These are phyloP conservation scores for Candida sonorensis DNA, from an alignment of 805 yeast genomes.

Conservation along the genomic window DNA sequence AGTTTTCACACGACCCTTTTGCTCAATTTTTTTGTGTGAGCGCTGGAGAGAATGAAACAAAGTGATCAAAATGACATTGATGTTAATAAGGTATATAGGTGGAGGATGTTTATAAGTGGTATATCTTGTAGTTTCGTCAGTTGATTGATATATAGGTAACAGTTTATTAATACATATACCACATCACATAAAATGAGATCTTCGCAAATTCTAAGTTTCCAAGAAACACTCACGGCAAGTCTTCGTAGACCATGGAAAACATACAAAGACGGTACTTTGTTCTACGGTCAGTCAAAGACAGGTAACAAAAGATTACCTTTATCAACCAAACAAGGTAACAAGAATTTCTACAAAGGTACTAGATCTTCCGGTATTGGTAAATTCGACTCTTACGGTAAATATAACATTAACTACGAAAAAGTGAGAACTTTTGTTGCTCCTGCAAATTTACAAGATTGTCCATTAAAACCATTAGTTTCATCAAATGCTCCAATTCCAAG, in stretches of 20 bases:
- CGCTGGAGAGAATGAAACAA: background rate
- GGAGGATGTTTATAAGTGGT: background rate
- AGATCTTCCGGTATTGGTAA: slow-evolving; percentile 90
- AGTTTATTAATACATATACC: no score
- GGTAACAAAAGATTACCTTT: slow-evolving; percentile 82
- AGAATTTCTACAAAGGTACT: slow-evolving; percentile 92
- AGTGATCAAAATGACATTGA: no score
- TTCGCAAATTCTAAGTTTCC: slow-evolving; percentile 39
- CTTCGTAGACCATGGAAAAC: slow-evolving; percentile 88
- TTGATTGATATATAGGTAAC: background rate
- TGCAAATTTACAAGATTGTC: slow-evolving; percentile 21
- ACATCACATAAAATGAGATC: slow-evolving; percentile 37
- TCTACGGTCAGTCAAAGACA: slow-evolving; percentile 69
- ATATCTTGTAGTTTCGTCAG: no score
- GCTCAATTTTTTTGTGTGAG: background rate
- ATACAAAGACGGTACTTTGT: slow-evolving; percentile 72
- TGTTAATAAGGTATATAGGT: background rate
- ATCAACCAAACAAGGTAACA: slow-evolving; percentile 91
- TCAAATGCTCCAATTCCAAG: slow-evolving; percentile 63
- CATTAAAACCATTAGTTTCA: slow-evolving; percentile 70
- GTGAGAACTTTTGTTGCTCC: slow-evolving; percentile 93
- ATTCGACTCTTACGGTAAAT: slow-evolving; percentile 66
- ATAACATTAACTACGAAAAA: slow-evolving; percentile 71
- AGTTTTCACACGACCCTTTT: background rate
- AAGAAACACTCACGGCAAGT: slow-evolving; percentile 34